phyloP scores from a whole-genome alignment of 495 filamentous ascomycete species.

The Chlorociboria aeruginascens region DNA sequence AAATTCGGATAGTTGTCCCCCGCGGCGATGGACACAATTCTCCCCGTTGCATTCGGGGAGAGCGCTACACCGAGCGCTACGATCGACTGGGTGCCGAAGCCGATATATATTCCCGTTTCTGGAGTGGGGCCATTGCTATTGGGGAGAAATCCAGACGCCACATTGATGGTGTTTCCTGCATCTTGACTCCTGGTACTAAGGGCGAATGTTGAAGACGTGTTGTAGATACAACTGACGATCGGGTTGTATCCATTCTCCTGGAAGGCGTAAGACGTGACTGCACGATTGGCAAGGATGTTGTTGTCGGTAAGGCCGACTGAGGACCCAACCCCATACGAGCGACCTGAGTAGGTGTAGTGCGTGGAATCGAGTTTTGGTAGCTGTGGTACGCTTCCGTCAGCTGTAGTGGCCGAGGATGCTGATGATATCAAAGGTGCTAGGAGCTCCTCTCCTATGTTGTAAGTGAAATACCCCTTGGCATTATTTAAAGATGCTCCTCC shows the following conservation, averaged over 20 bases:
- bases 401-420: slow-evolving; percentile 18
- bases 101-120: slow-evolving; percentile 20
- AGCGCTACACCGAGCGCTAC: slow-evolving; percentile 20
- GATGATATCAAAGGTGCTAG: slow-evolving; percentile 18
- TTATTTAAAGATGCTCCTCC: slow-evolving; percentile 6
- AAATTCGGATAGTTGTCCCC: slow-evolving; percentile 18
- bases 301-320: slow-evolving; percentile 21
- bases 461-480: slow-evolving; percentile 22
- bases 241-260: slow-evolving; percentile 21
- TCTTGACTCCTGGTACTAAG: neutral
- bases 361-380: slow-evolving; percentile 27
- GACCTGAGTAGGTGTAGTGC: slow-evolving; percentile 21
- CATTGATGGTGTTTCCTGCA: slow-evolving; percentile 7
- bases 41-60: slow-evolving; percentile 6
- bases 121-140: slow-evolving; percentile 9
- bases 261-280: slow-evolving; percentile 20
- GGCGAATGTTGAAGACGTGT: slow-evolving; percentile 13
- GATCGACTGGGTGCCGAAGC: slow-evolving; percentile 15
- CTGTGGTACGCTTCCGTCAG: slow-evolving; percentile 2
- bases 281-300: slow-evolving; percentile 8
- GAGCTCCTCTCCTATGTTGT: slow-evolving; percentile 18
- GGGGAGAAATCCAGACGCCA: slow-evolving; percentile 18
- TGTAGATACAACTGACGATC: slow-evolving; percentile 23
- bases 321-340: slow-evolving; percentile 25
- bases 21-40: slow-evolving; percentile 18